Evolutionary conservation across 2,329 filamentous ascomycete genomes (phyloP).

Genomic region (Diaporthe sp.): DNA sequence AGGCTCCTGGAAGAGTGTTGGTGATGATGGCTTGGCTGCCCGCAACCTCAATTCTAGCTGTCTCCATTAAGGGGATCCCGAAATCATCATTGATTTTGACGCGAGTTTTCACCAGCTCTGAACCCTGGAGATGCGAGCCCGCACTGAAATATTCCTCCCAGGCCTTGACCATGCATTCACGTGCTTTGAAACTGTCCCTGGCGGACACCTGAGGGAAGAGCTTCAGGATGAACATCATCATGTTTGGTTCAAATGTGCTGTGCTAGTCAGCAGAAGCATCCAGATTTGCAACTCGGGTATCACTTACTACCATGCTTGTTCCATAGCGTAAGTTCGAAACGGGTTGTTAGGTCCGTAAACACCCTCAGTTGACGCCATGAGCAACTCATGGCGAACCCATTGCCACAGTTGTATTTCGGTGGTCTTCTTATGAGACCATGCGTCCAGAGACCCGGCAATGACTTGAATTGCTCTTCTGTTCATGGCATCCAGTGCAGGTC

Average conservation of each 20-base stretch:
- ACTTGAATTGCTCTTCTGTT: conserved; percentile 31
- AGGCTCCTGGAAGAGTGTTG: conserved; percentile 53
- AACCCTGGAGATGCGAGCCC: conserved; percentile 21
- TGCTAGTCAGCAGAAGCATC: neutral
- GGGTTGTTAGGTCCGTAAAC: conserved; percentile 36
- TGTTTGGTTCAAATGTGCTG: conserved; percentile 32
- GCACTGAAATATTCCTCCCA: conserved; percentile 26
- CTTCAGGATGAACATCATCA: conserved; percentile 28
- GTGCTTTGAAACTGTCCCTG: conserved; percentile 8
- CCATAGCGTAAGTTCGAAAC: conserved; percentile 23
- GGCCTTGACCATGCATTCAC: conserved; percentile 11
- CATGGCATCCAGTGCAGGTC: conserved; percentile 36
- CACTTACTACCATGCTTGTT: conserved; percentile 31
- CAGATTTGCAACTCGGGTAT: neutral
- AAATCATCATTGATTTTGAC: conserved; percentile 20
- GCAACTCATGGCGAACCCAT: conserved; percentile 27
- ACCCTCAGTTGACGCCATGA: conserved; percentile 29
- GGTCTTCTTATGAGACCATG: neutral
- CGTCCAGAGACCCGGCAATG: conserved; percentile 15
- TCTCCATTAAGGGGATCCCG: neutral
- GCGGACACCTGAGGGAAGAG: conserved; percentile 29
- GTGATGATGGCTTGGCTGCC: conserved; percentile 52
- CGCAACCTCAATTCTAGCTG: conserved; percentile 50
- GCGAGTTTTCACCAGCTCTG: conserved; percentile 24
- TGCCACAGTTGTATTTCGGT: conserved; percentile 18